Percentiles rank a stretch among this genome's conserved stretches.
phyloP scores from a whole-genome alignment of 2,329 filamentous ascomycete genomes.

The Fusarium udum region DNA sequence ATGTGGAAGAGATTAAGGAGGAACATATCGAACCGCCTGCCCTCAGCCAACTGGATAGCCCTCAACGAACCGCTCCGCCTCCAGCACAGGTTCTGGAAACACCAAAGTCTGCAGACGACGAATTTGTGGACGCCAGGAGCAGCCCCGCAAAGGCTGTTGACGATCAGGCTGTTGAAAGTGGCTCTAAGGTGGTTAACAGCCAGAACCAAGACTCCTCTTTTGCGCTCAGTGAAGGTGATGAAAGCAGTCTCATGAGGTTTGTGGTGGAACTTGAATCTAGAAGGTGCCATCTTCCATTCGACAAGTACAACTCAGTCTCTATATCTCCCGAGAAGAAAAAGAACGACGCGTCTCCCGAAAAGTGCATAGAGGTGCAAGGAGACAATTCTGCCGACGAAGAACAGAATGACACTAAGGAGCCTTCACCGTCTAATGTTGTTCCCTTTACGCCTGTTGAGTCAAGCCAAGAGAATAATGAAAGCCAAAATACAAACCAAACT shows the following conservation, averaged over 20 bases:
- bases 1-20: constrained; percentile 6
- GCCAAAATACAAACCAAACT: constrained; percentile 16
- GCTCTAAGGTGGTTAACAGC: constrained; percentile 4
- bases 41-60: constrained; percentile 14
- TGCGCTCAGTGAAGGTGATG: constrained; percentile 56
- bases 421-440: constrained; percentile 25
- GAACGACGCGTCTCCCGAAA: not conserved
- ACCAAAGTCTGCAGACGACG: constrained; percentile 56
- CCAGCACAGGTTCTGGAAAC: constrained; percentile 45
- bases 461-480: constrained; percentile 15
- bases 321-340: constrained; percentile 25
- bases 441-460: constrained; percentile 39
- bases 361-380: constrained; percentile 37
- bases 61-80: constrained; percentile 31
- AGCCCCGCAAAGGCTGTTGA: constrained; percentile 49
- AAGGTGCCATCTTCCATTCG: constrained; percentile 44
- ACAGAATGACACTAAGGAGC: constrained; percentile 14
- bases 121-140: constrained; percentile 60
- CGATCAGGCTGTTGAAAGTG: constrained; percentile 1
- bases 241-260: constrained; percentile 58
- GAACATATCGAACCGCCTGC: not conserved
- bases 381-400: constrained; percentile 34
- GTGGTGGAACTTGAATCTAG: constrained; percentile 60
- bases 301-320: constrained; percentile 27
- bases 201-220: constrained; percentile 49